Evolutionary conservation across 768 basidiomycete species (phyloP), one percentile per base, ranked within the genome.

Genomic region (Leucocoprinus birnbaumii): DNA sequence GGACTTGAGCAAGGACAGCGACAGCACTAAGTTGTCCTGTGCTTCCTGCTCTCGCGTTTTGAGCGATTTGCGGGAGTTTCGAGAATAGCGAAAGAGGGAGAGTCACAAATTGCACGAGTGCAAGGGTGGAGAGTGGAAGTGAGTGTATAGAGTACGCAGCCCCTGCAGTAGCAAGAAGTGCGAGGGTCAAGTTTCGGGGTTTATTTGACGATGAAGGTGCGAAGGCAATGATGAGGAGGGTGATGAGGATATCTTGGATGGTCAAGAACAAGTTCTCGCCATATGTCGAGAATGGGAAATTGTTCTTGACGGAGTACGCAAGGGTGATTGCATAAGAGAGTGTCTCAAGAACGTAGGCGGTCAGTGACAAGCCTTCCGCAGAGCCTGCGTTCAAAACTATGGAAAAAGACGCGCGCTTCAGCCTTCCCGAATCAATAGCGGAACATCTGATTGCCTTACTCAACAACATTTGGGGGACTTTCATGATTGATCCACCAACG

Each of bases 261-360:
- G 91, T 86, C 47, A 98, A 80, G 83, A 98, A 98, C 54, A 94
- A 68, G 75, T 96, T 98, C 71, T 99, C 97, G 64, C 97, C 97
- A 57, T 98, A 99, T 0, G 97, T 98, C 18, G 91, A 93, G 77
- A 98, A 97, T 0, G 97, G 94, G 71, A 95, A 98, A 21, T 76
- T 69, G 64, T 92, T 88, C 21, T 93, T 79, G 62, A 83, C 84
- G 2, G 94, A 88, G 71, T 98, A 99, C 10, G 85, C 84, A 24
- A 94, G 80, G 0, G 86, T 94, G 63, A 99, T 94, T 24, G 87
- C 89, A 62, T 97, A 97, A 0, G 91, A 82, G 25, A 91, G 75
- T 0, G 96, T 98, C 66, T 98, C 96, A 19, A 99, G 86, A 48
- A 89, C 70, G 68, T 94, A 98, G 3, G 93, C 89, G 2, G 88